Percentiles rank a stretch among this genome's conserved stretches.
phyloP scores from a whole-genome alignment of 2,329 filamentous ascomycete species.

The Venturia asperata region DNA sequence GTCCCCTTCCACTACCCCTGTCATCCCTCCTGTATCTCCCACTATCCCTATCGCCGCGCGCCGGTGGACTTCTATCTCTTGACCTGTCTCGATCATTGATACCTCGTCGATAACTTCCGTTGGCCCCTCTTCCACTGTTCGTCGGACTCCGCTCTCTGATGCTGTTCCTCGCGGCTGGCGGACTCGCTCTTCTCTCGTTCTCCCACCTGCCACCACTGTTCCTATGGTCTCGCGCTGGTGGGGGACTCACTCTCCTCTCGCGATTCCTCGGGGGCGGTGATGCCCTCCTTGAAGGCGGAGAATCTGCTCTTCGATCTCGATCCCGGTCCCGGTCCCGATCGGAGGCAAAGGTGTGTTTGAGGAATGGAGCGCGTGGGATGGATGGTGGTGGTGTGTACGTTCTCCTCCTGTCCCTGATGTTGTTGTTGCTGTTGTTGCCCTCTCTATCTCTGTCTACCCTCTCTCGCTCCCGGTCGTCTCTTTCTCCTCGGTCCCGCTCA shows the following conservation, averaged over 20 bases:
- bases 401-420: slow-evolving; percentile 25
- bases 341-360: not conserved
- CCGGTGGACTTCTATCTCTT: slow-evolving; percentile 20
- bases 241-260: slow-evolving; percentile 1
- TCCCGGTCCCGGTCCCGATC: not conserved
- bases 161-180: slow-evolving; percentile 8
- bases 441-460: slow-evolving; percentile 23
- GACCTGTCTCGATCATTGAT: slow-evolving; percentile 25
- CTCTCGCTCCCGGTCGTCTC: slow-evolving; percentile 21
- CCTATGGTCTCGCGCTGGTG: slow-evolving; percentile 21
- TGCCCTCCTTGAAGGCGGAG: slow-evolving; percentile 1
- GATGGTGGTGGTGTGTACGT: slow-evolving; percentile 21
- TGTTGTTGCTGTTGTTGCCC: slow-evolving; percentile 21
- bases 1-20: not conserved
- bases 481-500: slow-evolving; percentile 24
- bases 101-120: slow-evolving; percentile 25
- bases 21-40: slow-evolving; percentile 15
- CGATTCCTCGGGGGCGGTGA: not conserved
- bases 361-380: not conserved
- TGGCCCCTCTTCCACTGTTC: slow-evolving; percentile 24
- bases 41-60: not conserved
- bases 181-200: slow-evolving; percentile 23
- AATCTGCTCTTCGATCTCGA: slow-evolving; percentile 5
- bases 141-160: slow-evolving; percentile 21
- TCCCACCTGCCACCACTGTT: slow-evolving; percentile 26